Evolutionary conservation across 2,329 filamentous ascomycete genomes (phyloP).

Genomic region (Xylaria sp.): DNA sequence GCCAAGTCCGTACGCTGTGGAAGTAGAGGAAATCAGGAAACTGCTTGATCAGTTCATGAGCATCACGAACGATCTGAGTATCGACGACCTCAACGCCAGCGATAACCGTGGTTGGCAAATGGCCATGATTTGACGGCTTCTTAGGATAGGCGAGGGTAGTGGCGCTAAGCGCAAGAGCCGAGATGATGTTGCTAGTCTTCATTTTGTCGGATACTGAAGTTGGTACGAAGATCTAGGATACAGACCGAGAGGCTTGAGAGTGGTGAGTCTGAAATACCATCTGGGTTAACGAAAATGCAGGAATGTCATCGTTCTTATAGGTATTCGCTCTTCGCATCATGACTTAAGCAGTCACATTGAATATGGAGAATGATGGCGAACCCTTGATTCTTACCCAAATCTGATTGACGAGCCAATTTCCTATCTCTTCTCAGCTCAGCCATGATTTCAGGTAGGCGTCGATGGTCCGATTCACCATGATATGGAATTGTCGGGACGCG

Average conservation of each 20-base stretch:
- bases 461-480: conserved; percentile 12
- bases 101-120: conserved; percentile 23
- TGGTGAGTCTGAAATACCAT: background rate
- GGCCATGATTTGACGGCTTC: background rate
- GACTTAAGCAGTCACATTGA: background rate
- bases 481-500: conserved; percentile 17
- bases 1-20: conserved; percentile 23
- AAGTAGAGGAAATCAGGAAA: conserved; percentile 27
- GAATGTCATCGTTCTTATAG: conserved; percentile 9
- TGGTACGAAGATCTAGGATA: background rate
- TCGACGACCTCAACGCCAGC: conserved; percentile 29
- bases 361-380: background rate
- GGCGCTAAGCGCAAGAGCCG: conserved; percentile 21
- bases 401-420: background rate
- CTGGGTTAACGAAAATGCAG: background rate
- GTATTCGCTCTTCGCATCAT: background rate
- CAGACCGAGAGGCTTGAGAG: background rate
- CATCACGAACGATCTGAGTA: conserved; percentile 28
- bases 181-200: conserved; percentile 24
- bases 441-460: conserved; percentile 22
- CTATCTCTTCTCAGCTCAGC: background rate
- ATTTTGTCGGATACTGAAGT: conserved; percentile 15
- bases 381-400: background rate
- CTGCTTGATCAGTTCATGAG: conserved; percentile 18
- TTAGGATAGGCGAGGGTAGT: conserved; percentile 16